These are phyloP conservation scores for Apiotrichum laibachii DNA, from an alignment of 1,284 basidiomycete genomes.

Conservation along the genomic window DNA sequence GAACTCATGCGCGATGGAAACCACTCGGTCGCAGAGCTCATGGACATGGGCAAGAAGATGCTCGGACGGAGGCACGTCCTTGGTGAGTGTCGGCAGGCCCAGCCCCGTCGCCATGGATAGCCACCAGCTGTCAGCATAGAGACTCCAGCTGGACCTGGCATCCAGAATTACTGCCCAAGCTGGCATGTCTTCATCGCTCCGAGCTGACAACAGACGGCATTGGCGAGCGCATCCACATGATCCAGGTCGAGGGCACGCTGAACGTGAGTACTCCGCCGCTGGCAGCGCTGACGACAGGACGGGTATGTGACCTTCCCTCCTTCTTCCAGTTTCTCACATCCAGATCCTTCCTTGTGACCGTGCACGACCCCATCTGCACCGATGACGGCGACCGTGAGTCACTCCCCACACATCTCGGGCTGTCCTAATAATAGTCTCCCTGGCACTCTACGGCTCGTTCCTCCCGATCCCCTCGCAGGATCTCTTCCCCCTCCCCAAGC, in stretches of 20 bases:
- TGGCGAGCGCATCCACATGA: slow-evolving; percentile 61
- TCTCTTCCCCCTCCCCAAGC: slow-evolving; percentile 61
- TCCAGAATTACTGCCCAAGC: too few species aligned
- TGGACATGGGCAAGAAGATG: slow-evolving; percentile 86
- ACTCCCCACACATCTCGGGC: too few species aligned
- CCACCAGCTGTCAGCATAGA: not conserved
- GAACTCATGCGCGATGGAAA: slow-evolving; percentile 92
- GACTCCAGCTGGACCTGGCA: not conserved
- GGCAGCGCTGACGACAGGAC: slow-evolving; percentile 24
- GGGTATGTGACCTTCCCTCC: slow-evolving; percentile 17
- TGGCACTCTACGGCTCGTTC: slow-evolving; percentile 90
- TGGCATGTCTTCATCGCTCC: too few species aligned
- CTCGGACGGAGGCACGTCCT: slow-evolving; percentile 89
- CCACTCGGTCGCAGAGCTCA: slow-evolving; percentile 83
- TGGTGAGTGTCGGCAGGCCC: slow-evolving; percentile 27
- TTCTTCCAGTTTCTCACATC: not conserved
- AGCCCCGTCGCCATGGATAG: not conserved
- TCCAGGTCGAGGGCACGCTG: slow-evolving; percentile 92
- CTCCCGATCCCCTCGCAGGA: slow-evolving; percentile 71
- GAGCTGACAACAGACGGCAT: slow-evolving; percentile 35
- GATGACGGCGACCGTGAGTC: slow-evolving; percentile 65
- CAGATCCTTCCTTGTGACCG: slow-evolving; percentile 89
- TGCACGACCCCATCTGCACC: slow-evolving; percentile 88
- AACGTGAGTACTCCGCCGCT: slow-evolving; percentile 56
- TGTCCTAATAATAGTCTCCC: slow-evolving; percentile 53